Evolutionary conservation across 2,329 filamentous ascomycete species (phyloP).

Genomic region (Colletotrichum orbiculare): DNA sequence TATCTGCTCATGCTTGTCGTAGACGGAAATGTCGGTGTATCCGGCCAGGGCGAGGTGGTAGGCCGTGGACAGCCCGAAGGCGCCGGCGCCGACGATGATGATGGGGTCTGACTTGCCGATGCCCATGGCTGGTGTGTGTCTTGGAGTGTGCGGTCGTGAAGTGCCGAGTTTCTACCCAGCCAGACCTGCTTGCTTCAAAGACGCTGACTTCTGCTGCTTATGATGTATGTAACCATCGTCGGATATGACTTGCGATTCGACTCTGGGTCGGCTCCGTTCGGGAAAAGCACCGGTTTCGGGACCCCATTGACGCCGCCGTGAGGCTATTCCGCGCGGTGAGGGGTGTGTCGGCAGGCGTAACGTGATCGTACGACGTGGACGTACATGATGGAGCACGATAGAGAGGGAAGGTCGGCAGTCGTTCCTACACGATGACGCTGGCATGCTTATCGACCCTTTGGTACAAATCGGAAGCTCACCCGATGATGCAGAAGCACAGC

Average conservation of each 20-base stretch:
- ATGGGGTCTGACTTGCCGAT: slow-evolving; percentile 42
- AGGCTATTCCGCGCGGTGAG: slow-evolving; percentile 21
- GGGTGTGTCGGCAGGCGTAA: neutral
- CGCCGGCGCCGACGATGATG: slow-evolving; percentile 58
- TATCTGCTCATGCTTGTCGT: slow-evolving; percentile 51
- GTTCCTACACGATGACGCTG: neutral
- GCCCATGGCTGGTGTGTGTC: slow-evolving; percentile 34
- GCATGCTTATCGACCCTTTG: neutral
- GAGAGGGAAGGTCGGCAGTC: neutral
- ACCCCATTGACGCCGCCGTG: neutral
- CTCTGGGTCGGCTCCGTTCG: slow-evolving; percentile 9
- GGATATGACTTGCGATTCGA: neutral
- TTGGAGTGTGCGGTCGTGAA: neutral
- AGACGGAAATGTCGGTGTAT: slow-evolving; percentile 58
- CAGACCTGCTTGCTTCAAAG: neutral
- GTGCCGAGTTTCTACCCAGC: neutral
- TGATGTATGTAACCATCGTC: slow-evolving; percentile 21
- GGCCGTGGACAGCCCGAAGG: slow-evolving; percentile 63
- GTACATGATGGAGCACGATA: too few relatives aligned
- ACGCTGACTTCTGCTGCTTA: slow-evolving; percentile 8
- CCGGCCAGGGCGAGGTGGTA: slow-evolving; percentile 56
- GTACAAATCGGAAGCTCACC: slow-evolving; percentile 3
- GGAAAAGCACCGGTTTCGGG: slow-evolving; percentile 21
- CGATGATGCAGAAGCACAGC: neutral
- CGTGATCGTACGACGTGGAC: neutral